Evolutionary conservation across 345 rosid species (phyloP).

Genomic region (Ceriops tagal): DNA sequence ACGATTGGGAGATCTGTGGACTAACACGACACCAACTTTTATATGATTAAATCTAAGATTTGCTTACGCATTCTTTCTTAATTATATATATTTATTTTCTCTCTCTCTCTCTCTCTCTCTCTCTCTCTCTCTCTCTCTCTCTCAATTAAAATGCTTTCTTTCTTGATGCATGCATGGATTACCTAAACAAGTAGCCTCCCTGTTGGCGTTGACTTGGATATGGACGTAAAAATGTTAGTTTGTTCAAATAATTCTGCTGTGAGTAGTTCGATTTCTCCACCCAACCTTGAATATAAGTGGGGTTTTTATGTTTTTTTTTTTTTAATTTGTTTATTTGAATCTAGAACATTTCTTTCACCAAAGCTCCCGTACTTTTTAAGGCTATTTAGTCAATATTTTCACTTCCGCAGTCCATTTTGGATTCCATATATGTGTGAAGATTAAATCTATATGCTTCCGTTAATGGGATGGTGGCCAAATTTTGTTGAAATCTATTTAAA

Average conservation of each 20-base stretch:
- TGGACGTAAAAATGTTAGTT: not conserved
- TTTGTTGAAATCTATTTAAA: not conserved
- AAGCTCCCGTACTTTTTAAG: not conserved
- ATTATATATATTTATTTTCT: too few species aligned
- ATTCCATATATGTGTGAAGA: not conserved
- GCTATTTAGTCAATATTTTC: not conserved
- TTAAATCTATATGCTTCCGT: too few species aligned
- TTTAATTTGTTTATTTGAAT: not conserved
- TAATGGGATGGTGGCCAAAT: not conserved
- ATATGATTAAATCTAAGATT: not conserved
- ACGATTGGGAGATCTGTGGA: not conserved
- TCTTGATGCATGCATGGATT: slow-evolving; percentile 10
- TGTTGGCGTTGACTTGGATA: slow-evolving; percentile 22
- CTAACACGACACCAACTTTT: not conserved
- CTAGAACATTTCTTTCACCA: not conserved
- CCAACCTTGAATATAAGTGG: slow-evolving; percentile 16
- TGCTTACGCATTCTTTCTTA: slow-evolving; percentile 11
- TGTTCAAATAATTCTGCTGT: slow-evolving; percentile 1
- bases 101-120: too few species aligned
- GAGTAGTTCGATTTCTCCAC: slow-evolving; percentile 22
- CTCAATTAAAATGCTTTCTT: not conserved
- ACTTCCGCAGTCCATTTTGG: not conserved
- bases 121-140: too few species aligned
- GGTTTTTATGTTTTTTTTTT: not conserved
- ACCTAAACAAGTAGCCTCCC: slow-evolving; percentile 24